Percentiles rank a stretch among this genome's conserved stretches.
phyloP scores from a whole-genome alignment of 2,329 filamentous ascomycete species.

The Colletotrichum echinochloae region DNA sequence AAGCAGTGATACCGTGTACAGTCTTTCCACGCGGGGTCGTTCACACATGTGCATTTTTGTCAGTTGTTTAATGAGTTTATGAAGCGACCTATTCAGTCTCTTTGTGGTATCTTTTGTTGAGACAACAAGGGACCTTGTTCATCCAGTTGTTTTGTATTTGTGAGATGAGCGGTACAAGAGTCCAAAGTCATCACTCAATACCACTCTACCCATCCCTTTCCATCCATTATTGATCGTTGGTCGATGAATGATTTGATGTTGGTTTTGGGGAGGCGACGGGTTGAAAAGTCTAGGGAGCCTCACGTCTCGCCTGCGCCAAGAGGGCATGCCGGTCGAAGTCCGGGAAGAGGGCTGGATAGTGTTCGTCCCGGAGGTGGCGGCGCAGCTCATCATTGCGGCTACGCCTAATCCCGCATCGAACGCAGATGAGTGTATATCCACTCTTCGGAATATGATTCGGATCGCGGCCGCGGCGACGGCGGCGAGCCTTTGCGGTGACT shows the following conservation, averaged over 20 bases:
- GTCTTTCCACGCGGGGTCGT: neutral
- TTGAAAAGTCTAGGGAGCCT: neutral
- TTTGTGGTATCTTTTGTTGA: neutral
- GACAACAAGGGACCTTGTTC: neutral
- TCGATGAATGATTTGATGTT: neutral
- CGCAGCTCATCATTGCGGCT: neutral
- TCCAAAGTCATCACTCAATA: neutral
- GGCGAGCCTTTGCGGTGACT: neutral
- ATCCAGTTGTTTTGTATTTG: neutral
- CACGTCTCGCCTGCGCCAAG: neutral
- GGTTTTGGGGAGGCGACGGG: neutral
- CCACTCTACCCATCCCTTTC: neutral
- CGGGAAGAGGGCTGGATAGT: neutral
- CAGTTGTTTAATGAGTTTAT: neutral
- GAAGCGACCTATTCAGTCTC: neutral
- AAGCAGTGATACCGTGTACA: neutral
- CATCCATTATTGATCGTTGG: neutral
- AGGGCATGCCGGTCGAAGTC: neutral
- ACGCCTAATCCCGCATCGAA: neutral
- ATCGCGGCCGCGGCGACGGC: neutral
- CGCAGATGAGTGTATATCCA: neutral
- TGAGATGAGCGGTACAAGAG: neutral
- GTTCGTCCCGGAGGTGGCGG: neutral
- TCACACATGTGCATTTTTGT: neutral
- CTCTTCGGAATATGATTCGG: neutral